Percentiles rank a stretch among this genome's conserved stretches.
Conservation (phyloP, 2,329 filamentous ascomycete genomes). For the Paraphaeosphaeria minitans region DNA sequence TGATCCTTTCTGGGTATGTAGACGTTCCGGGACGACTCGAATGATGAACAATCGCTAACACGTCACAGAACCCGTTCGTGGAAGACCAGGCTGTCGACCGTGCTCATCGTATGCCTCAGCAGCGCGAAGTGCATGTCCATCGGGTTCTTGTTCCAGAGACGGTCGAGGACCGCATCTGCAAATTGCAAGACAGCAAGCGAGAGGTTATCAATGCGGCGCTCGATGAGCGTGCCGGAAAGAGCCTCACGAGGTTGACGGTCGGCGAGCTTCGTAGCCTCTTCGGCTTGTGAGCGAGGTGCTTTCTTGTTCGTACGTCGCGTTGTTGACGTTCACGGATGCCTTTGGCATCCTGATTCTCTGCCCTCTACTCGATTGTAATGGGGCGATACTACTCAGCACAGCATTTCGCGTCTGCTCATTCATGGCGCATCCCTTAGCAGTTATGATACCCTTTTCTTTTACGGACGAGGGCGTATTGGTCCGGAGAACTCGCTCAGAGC, state of each 20-base stretch:
- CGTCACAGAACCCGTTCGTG: constrained; percentile 75
- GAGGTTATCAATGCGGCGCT: constrained; percentile 77
- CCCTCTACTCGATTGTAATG: not conserved
- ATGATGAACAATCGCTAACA: not conserved
- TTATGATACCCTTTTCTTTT: constrained; percentile 11
- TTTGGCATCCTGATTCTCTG: not conserved
- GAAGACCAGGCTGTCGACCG: constrained; percentile 93
- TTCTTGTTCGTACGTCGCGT: not conserved
- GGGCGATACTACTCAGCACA: not conserved
- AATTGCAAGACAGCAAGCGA: constrained; percentile 78
- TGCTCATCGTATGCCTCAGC: constrained; percentile 85
- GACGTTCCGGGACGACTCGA: not conserved
- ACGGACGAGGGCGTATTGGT: not conserved
- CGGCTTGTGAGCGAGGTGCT: constrained; percentile 36
- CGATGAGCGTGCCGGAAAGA: constrained; percentile 72
- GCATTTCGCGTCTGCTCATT: not conserved
- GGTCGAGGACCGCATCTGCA: constrained; percentile 85
- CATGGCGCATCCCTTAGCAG: not conserved
- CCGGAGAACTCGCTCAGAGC: not conserved
- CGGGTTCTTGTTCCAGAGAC: constrained; percentile 77
- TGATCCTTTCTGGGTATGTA: constrained; percentile 75
- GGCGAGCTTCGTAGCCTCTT: constrained; percentile 75
- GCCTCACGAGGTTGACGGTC: constrained; percentile 68
- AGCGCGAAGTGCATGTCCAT: constrained; percentile 75
- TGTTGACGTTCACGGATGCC: not conserved